Conservation (phyloP, 768 basidiomycete species). For the Harrya chromipes region DNA sequence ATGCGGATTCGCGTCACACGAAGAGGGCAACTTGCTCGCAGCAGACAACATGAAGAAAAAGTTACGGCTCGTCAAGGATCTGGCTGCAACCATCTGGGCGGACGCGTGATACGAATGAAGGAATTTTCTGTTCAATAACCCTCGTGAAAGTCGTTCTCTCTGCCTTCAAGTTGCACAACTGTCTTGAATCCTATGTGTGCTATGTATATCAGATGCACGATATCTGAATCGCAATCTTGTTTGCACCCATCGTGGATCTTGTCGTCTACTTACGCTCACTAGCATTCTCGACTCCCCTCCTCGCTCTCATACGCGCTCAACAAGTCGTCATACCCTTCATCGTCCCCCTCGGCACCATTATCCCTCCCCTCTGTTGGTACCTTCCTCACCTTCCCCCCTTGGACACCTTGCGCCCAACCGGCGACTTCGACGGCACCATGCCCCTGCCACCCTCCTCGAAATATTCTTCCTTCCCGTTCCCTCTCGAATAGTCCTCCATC, state of each 20-base stretch:
- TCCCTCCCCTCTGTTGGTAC: slow-evolving; percentile 47
- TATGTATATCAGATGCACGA: too few relatives aligned
- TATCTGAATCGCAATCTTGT: too few relatives aligned
- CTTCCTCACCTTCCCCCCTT: slow-evolving; percentile 42
- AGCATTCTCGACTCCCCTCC: slow-evolving; percentile 39
- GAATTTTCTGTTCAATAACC: too few relatives aligned
- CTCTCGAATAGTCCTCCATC: slow-evolving; percentile 44
- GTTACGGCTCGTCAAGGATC: slow-evolving; percentile 31
- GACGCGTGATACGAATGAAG: slow-evolving; percentile 9
- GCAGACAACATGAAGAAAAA: slow-evolving; percentile 34
- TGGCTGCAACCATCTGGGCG: slow-evolving; percentile 38
- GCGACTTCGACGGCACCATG: slow-evolving; percentile 27
- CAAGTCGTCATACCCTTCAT: slow-evolving; percentile 71
- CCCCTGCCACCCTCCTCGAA: neutral
- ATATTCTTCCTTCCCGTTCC: slow-evolving; percentile 7
- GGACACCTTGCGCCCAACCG: slow-evolving; percentile 29
- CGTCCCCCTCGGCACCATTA: slow-evolving; percentile 73
- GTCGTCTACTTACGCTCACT: slow-evolving; percentile 6
- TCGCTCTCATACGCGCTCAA: slow-evolving; percentile 83
- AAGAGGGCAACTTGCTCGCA: slow-evolving; percentile 41
- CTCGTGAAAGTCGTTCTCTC: too few relatives aligned
- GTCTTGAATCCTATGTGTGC: too few relatives aligned
- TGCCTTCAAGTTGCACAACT: too few relatives aligned
- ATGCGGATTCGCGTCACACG: slow-evolving; percentile 49
- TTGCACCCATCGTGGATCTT: too few relatives aligned